These are phyloP conservation scores for Penicillium canescens DNA, from an alignment of 495 filamentous ascomycete genomes.

Conservation along the genomic window DNA sequence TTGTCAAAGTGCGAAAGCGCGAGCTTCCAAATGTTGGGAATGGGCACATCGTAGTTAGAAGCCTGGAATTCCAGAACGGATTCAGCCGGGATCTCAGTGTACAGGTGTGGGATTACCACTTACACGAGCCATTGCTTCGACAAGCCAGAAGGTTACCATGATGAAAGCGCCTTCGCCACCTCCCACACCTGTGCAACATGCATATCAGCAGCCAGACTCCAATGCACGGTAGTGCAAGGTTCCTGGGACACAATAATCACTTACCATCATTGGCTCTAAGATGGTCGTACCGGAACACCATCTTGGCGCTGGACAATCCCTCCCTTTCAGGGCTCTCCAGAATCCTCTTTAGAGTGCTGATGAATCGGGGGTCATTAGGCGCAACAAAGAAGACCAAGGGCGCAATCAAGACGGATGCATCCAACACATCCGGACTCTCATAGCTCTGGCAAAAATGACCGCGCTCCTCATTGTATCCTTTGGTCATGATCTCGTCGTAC, in stretches of 20 bases:
- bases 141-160: slow-evolving; percentile 79
- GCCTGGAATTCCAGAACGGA: slow-evolving; percentile 19
- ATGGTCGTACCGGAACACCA: slow-evolving; percentile 72
- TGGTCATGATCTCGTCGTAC: slow-evolving; percentile 73
- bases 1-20: slow-evolving; percentile 73
- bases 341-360: slow-evolving; percentile 67
- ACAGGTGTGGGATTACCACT: neutral
- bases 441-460: slow-evolving; percentile 71
- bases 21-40: slow-evolving; percentile 59
- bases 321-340: slow-evolving; percentile 66
- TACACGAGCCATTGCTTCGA: slow-evolving; percentile 72
- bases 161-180: slow-evolving; percentile 74
- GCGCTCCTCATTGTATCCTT: slow-evolving; percentile 63
- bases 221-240: neutral
- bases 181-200: slow-evolving; percentile 57
- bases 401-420: slow-evolving; percentile 70
- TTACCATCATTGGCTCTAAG: slow-evolving; percentile 64
- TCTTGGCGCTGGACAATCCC: slow-evolving; percentile 67
- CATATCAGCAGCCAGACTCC: slow-evolving; percentile 11
- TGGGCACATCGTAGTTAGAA: slow-evolving; percentile 54
- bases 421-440: slow-evolving; percentile 63
- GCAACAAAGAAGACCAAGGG: slow-evolving; percentile 75
- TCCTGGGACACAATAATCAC: slow-evolving; percentile 14
- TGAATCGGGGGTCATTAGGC: slow-evolving; percentile 70
- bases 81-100: neutral